Conservation (phyloP, 768 basidiomycete genomes). For the Tulasnella sp. region DNA sequence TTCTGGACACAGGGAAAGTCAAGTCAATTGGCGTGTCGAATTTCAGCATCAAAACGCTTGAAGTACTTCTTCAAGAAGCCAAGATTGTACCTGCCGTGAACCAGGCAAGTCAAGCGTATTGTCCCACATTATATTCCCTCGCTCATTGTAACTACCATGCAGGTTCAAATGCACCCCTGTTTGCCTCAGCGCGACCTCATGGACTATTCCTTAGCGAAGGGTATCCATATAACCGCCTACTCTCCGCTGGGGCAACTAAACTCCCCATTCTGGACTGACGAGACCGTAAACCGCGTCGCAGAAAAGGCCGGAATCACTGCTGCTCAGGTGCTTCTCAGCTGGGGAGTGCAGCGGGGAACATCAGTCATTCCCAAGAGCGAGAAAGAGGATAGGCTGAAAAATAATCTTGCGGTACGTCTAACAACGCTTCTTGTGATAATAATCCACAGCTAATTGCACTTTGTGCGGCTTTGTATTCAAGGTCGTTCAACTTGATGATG, state of each 20-base stretch:
- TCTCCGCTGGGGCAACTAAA: conserved; percentile 60
- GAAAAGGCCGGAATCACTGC: conserved; percentile 58
- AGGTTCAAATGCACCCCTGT: conserved; percentile 82
- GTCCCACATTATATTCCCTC: conserved; percentile 60
- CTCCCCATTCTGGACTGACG: conserved; percentile 43
- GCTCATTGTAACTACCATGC: conserved; percentile 45
- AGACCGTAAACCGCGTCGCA: conserved; percentile 62
- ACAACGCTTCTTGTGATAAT: background rate
- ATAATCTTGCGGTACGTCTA: background rate
- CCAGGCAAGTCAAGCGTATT: conserved; percentile 47
- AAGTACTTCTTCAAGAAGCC: conserved; percentile 71
- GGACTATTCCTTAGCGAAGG: conserved; percentile 66
- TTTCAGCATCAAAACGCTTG: conserved; percentile 67
- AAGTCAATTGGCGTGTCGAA: conserved; percentile 61
- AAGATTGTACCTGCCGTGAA: conserved; percentile 75
- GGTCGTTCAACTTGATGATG: conserved; percentile 13
- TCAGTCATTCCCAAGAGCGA: conserved; percentile 87
- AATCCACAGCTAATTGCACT: background rate
- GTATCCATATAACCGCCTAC: conserved; percentile 72
- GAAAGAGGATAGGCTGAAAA: conserved; percentile 47
- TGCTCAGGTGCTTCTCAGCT: conserved; percentile 83
- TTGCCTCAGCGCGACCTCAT: conserved; percentile 76
- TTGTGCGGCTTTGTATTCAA: background rate
- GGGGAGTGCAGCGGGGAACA: conserved; percentile 74
- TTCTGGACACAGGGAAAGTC: conserved; percentile 62